These are phyloP conservation scores for Penicillium fimorum DNA, from an alignment of 495 filamentous ascomycete species.

Conservation along the genomic window DNA sequence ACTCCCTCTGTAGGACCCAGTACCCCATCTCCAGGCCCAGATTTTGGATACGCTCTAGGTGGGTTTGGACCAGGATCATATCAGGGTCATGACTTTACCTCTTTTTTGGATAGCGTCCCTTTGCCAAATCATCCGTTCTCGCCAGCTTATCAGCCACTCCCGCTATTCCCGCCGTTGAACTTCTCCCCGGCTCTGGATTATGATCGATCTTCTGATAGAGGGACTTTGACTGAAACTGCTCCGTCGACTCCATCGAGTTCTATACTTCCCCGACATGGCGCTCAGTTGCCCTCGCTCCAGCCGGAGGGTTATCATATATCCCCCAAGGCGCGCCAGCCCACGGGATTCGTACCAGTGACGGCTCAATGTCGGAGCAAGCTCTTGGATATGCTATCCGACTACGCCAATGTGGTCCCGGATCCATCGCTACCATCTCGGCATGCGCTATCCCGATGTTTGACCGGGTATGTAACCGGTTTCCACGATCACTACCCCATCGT, in stretches of 20 bases:
- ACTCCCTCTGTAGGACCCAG: conserved; percentile 19
- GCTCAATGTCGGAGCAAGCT: conserved; percentile 38
- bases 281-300: conserved; percentile 42
- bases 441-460: conserved; percentile 62
- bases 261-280: conserved; percentile 38
- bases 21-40: conserved; percentile 21
- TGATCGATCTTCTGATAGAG: conserved; percentile 26
- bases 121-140: conserved; percentile 43
- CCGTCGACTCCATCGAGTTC: conserved; percentile 35
- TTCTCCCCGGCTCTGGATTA: conserved; percentile 34
- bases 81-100: conserved; percentile 41
- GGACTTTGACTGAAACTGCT: conserved; percentile 13
- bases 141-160: conserved; percentile 40
- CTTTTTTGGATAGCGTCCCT: conserved; percentile 43
- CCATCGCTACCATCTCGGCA: conserved; percentile 52
- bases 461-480: conserved; percentile 65
- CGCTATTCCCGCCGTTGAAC: conserved; percentile 36
- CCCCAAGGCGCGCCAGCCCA: conserved; percentile 31
- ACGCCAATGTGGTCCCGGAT: conserved; percentile 39
- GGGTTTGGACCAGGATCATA: conserved; percentile 23
- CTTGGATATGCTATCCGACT: conserved; percentile 24
- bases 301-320: conserved; percentile 34
- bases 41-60: conserved; percentile 31
- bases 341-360: conserved; percentile 35
- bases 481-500: conserved; percentile 69